Evolutionary conservation across 2,329 filamentous ascomycete species (phyloP), one percentile per base, ranked within the genome.

Genomic region (Phaeoacremonium minimum): DNA sequence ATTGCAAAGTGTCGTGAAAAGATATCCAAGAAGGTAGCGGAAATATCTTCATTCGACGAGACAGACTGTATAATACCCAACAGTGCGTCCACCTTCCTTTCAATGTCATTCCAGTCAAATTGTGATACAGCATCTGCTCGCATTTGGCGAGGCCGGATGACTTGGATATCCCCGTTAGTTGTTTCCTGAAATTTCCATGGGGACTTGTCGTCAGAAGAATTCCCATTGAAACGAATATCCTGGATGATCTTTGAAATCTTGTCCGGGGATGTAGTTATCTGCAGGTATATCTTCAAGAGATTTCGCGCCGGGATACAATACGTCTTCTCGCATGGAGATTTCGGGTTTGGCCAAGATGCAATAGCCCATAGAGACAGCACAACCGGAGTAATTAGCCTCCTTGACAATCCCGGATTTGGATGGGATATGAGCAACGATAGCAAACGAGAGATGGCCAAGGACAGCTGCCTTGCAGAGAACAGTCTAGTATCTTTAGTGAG

Each of bases 351-450:
- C 68, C 77, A 78, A 5, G 73, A 74, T 1, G 74, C 63, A 13
- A 87, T 51, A 2, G 71, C 64, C 83, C 83, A 87, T 0, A 87
- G 59, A 2, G 81, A 73, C 5, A 79, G 56, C 4, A 84, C 47
- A 3, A 85, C 50, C 1, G 76, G 76, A 4, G 65, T 61, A 3
- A 86, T 56, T 1, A 87, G 61, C 34, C 83, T 67, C 44, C 71
- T 79, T 30, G 79, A 74, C 8, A 87, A 58, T 0, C 80, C 80
- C 0, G 81, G 77, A 37, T 85, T 82, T 0, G 81, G 80, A 48
- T 83, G 83, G 0, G 80, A 82, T 15, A 74, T 63, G 2, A 80
- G 53, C 2, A 87, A 57, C 1, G 69, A 64, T 22, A 65, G 67
- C 1, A 87, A 55, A 13, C 81, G 69, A 19, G 60, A 64, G 3